Percentiles rank a stretch among this genome's conserved stretches.
Evolutionary conservation across 192 early-diverging fungal genomes (phyloP).

Genomic region (Coemansia sp.): DNA sequence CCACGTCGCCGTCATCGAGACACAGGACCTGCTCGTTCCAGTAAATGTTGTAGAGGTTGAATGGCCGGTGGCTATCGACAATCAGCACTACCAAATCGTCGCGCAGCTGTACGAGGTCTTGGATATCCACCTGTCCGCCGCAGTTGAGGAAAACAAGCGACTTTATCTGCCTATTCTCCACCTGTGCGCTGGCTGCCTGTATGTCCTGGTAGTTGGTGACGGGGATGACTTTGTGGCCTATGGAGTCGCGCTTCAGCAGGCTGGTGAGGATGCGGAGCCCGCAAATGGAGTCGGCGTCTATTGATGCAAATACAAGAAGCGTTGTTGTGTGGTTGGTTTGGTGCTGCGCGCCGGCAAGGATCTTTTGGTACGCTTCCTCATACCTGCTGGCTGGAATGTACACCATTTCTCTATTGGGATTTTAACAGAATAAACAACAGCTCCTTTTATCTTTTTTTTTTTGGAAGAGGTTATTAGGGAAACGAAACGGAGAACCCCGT

Average conservation of each 20-base stretch:
- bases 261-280: constrained; percentile 75
- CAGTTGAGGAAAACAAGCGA: constrained; percentile 85
- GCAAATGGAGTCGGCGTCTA: constrained; percentile 84
- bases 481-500: too few relatives aligned
- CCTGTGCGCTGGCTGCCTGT: constrained; percentile 26
- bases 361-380: constrained; percentile 61
- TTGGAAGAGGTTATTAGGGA: too few relatives aligned
- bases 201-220: constrained; percentile 71
- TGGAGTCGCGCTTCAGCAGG: constrained; percentile 78
- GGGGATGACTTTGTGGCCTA: constrained; percentile 82
- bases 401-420: constrained; percentile 48
- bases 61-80: constrained; percentile 86
- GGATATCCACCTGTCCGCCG: constrained; percentile 77
- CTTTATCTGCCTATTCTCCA: constrained; percentile 64
- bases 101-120: constrained; percentile 61
- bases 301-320: constrained; percentile 72
- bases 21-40: constrained; percentile 77
- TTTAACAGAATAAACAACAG: too few relatives aligned
- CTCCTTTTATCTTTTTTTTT: too few relatives aligned
- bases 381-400: constrained; percentile 55
- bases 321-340: constrained; percentile 28
- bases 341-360: constrained; percentile 37
- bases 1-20: constrained; percentile 85
- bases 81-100: constrained; percentile 72
- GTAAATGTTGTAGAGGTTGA: constrained; percentile 83